Conservation (phyloP, 108 stramenopile species). For the Pelagomonas calceolata region DNA sequence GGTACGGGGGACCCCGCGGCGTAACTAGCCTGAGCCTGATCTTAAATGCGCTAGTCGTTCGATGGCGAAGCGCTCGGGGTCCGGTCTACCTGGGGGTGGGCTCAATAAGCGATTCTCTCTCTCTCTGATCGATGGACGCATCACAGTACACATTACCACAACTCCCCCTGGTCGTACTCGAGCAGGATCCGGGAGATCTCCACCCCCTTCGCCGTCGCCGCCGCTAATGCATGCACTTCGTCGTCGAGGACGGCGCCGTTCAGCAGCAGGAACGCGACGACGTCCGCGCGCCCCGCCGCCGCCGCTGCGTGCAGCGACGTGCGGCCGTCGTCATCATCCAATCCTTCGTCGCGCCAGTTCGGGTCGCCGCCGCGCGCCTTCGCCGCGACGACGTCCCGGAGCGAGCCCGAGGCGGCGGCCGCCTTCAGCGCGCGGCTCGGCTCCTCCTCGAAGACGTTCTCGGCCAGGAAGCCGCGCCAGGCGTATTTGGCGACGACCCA, state of each 20-base stretch:
- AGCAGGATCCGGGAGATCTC: conserved; percentile 15
- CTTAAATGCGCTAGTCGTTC: no score
- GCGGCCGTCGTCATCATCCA: background rate
- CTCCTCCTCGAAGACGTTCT: conserved; percentile 14
- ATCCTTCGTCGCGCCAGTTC: conserved; percentile 19
- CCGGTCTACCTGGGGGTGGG: no score
- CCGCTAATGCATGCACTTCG: conserved; percentile 8
- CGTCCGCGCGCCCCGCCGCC: conserved; percentile 11
- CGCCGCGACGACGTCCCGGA: conserved; percentile 14
- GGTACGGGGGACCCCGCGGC: no score
- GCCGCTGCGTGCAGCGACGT: conserved; percentile 19
- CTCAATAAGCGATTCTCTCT: no score
- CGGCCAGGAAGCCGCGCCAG: conserved; percentile 27
- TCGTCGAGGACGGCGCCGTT: conserved; percentile 18
- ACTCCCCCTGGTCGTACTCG: conserved; percentile 22
- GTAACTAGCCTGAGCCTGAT: no score
- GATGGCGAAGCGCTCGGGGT: no score
- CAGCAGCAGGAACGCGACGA: conserved; percentile 16
- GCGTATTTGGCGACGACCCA: conserved; percentile 32
- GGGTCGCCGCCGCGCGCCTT: conserved; percentile 17
- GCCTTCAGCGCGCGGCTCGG: conserved; percentile 4
- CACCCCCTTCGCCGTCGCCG: background rate
- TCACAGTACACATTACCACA: no score
- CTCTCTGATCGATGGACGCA: no score
- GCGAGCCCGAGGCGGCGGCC: conserved; percentile 15